A percentile compares a stretch with the other conserved stretches of the same genome.
Evolutionary conservation across 345 rosid species (phyloP).

Genomic region (Lepidium didymum): DNA sequence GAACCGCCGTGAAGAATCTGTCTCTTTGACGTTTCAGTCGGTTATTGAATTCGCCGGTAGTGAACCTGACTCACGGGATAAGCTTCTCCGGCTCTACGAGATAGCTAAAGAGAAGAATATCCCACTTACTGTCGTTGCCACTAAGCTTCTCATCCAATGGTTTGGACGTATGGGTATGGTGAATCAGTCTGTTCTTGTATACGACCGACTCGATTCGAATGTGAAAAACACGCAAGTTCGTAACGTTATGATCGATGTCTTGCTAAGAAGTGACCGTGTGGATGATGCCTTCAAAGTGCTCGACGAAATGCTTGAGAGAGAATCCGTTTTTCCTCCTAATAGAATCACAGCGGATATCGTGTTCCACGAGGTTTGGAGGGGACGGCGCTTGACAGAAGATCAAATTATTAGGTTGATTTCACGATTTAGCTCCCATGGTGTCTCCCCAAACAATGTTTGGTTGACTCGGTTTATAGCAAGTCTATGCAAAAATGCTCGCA

Average conservation of each 20-base stretch:
- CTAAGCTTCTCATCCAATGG: constrained; percentile 40
- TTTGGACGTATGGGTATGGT: constrained; percentile 46
- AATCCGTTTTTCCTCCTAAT: constrained; percentile 37
- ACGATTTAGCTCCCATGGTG: constrained; percentile 37
- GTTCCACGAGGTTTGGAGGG: constrained; percentile 33
- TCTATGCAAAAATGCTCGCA: constrained; percentile 37
- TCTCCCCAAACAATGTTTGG: constrained; percentile 44
- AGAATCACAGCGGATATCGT: constrained; percentile 39
- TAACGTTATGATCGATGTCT: constrained; percentile 32
- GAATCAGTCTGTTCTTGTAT: constrained; percentile 38
- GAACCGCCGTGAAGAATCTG: constrained; percentile 14
- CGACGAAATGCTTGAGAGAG: constrained; percentile 69
- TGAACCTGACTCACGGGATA: constrained; percentile 30
- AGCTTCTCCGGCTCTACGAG: constrained; percentile 41
- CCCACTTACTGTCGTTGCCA: constrained; percentile 39
- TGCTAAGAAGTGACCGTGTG: constrained; percentile 32
- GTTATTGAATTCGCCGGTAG: constrained; percentile 45
- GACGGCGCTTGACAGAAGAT: constrained; percentile 30
- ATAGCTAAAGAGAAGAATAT: constrained; percentile 41
- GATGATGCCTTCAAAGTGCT: constrained; percentile 64
- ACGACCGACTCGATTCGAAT: constrained; percentile 31
- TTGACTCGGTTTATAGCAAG: constrained; percentile 37
- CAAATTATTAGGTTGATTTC: constrained; percentile 37
- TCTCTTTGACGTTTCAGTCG: constrained; percentile 52
- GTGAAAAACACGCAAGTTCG: constrained; percentile 37